phyloP scores from a whole-genome alignment of 306 rosid genomes.

The Chamaecrista fasciculata region DNA sequence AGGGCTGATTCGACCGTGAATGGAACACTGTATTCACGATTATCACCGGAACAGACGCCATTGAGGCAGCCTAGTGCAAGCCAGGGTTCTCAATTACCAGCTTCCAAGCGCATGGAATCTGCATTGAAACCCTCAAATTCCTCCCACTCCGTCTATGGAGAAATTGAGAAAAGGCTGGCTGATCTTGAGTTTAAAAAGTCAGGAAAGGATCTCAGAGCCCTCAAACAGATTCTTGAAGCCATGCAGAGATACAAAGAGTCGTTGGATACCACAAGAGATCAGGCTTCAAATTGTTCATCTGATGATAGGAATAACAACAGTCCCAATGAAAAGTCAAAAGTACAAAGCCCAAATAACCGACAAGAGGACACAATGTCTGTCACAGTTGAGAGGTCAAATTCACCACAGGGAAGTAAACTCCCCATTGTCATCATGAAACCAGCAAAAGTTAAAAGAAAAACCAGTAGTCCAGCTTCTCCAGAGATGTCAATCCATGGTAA shows the following conservation, averaged over 20 bases:
- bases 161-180: constrained; percentile 80
- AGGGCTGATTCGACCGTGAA: constrained; percentile 43
- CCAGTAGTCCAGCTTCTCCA: constrained; percentile 30
- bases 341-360: constrained; percentile 43
- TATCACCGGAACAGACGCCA: constrained; percentile 46
- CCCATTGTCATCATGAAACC: constrained; percentile 66
- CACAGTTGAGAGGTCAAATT: constrained; percentile 33
- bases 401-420: constrained; percentile 34
- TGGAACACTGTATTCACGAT: constrained; percentile 34
- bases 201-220: constrained; percentile 93
- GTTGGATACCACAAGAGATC: constrained; percentile 48
- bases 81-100: constrained; percentile 36
- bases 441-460: constrained; percentile 45
- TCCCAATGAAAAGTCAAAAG: constrained; percentile 38
- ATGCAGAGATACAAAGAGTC: constrained; percentile 70
- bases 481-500: constrained; percentile 31
- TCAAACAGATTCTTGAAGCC: constrained; percentile 83
- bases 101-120: constrained; percentile 44
- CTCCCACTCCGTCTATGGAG: constrained; percentile 68
- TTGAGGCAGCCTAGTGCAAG: constrained; percentile 50
- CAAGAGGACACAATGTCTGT: constrained; percentile 29
- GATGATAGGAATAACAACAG: constrained; percentile 24
- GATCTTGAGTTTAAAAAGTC: constrained; percentile 87
- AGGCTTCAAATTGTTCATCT: constrained; percentile 47
- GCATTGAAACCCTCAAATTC: constrained; percentile 43